These are phyloP conservation scores for Yamadazyma nakazawae DNA, from an alignment of 805 yeast genomes.

Conservation along the genomic window DNA sequence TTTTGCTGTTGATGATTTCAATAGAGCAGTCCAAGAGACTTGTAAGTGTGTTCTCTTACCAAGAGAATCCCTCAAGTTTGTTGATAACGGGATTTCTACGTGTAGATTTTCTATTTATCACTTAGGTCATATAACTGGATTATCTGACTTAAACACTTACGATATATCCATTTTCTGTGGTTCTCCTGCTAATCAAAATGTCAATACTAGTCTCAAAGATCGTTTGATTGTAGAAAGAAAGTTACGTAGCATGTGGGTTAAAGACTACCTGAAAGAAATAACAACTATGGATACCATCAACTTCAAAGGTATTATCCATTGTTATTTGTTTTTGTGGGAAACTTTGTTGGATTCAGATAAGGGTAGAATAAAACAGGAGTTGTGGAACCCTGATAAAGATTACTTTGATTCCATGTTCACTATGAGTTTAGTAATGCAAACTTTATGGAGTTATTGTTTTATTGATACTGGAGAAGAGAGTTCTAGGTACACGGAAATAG, in stretches of 20 bases:
- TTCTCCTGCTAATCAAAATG: conserved; percentile 71
- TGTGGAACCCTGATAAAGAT: conserved; percentile 34
- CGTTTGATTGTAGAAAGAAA: conserved; percentile 31
- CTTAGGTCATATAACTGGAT: conserved; percentile 61
- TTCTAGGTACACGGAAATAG: conserved; percentile 15
- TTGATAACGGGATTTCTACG: conserved; percentile 9
- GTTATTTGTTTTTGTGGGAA: conserved; percentile 40
- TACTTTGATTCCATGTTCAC: conserved; percentile 36
- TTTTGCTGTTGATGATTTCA: conserved; percentile 61
- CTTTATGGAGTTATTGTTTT: conserved; percentile 39
- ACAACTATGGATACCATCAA: conserved; percentile 27
- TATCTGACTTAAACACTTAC: conserved; percentile 65
- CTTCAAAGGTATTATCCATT: conserved; percentile 34
- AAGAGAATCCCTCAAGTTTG: conserved; percentile 7
- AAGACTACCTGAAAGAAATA: conserved; percentile 7
- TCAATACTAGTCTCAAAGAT: conserved; percentile 35
- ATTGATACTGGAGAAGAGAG: conserved; percentile 26
- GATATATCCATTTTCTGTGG: conserved; percentile 81
- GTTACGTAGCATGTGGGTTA: conserved; percentile 31
- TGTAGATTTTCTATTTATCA: conserved; percentile 58
- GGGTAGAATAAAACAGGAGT: conserved; percentile 5
- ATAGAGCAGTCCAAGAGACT: conserved; percentile 4
- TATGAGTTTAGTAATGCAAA: conserved; percentile 34
- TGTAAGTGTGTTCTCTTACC: conserved; percentile 7
- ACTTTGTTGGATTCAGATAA: conserved; percentile 22